phyloP scores from a whole-genome alignment of 805 yeast species.

The Hanseniaspora guilliermondii region DNA sequence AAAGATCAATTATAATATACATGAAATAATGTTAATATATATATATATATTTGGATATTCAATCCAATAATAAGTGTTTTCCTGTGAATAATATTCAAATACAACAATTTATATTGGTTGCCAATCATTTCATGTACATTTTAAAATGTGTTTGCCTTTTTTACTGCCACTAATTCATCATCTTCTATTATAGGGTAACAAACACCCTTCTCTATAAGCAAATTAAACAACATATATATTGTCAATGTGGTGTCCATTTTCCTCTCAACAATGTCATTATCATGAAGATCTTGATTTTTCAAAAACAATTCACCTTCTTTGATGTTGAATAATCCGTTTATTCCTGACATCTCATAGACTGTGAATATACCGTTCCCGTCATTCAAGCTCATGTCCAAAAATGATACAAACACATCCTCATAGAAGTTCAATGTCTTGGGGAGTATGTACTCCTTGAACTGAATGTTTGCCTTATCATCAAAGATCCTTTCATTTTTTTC shows the following conservation, averaged over 20 bases:
- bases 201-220: neutral
- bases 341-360: slow-evolving; percentile 3
- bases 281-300: neutral
- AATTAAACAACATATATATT: neutral
- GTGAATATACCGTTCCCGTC: slow-evolving; percentile 4
- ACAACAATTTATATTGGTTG: no score
- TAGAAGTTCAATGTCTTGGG: neutral
- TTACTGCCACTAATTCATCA: slow-evolving; percentile 4
- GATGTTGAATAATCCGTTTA: neutral
- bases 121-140: neutral
- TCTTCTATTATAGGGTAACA: slow-evolving; percentile 7
- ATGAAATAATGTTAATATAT: no score
- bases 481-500: neutral
- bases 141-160: neutral
- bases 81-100: neutral
- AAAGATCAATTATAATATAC: neutral
- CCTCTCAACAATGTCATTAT: neutral
- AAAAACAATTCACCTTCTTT: neutral
- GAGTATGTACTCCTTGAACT: neutral
- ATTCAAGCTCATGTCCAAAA: neutral
- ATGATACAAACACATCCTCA: neutral
- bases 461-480: neutral
- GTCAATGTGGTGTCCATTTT: neutral
- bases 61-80: neutral
- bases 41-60: neutral